Conservation (phyloP, 768 basidiomycete species). For the Lepiota venenata region DNA sequence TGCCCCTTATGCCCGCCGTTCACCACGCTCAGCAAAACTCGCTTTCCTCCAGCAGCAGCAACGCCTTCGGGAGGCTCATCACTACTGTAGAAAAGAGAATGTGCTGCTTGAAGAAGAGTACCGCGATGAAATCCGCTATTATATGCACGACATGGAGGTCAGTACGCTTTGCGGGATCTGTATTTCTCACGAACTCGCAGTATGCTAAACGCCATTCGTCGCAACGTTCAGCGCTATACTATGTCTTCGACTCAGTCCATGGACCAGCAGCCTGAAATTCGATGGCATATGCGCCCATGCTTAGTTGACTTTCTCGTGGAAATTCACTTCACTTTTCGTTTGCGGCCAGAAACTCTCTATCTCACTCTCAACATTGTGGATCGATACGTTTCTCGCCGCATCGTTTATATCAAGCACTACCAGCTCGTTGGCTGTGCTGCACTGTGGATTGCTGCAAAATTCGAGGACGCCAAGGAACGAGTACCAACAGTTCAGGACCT, state of each 20-base stretch:
- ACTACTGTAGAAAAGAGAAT: constrained; percentile 67
- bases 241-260: constrained; percentile 93
- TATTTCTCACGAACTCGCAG: neutral
- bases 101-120: constrained; percentile 94
- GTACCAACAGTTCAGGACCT: constrained; percentile 95
- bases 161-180: constrained; percentile 28
- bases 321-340: constrained; percentile 95
- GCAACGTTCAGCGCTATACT: constrained; percentile 59
- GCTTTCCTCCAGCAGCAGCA: constrained; percentile 54
- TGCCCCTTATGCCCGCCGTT: constrained; percentile 50
- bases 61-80: constrained; percentile 66
- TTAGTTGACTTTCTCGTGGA: constrained; percentile 99
- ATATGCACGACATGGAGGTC: constrained; percentile 99
- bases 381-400: constrained; percentile 96
- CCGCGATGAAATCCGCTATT: constrained; percentile 83
- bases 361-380: constrained; percentile 99
- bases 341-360: constrained; percentile 98
- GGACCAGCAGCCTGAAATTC: constrained; percentile 98
- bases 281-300: constrained; percentile 99
- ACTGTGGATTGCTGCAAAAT: constrained; percentile 99
- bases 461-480: constrained; percentile 98
- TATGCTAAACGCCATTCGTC: constrained; percentile 15
- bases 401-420: constrained; percentile 99
- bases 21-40: constrained; percentile 64
- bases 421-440: constrained; percentile 98